Evolutionary conservation across 2,329 filamentous ascomycete species (phyloP).

Genomic region (Cercospora brassicicola): DNA sequence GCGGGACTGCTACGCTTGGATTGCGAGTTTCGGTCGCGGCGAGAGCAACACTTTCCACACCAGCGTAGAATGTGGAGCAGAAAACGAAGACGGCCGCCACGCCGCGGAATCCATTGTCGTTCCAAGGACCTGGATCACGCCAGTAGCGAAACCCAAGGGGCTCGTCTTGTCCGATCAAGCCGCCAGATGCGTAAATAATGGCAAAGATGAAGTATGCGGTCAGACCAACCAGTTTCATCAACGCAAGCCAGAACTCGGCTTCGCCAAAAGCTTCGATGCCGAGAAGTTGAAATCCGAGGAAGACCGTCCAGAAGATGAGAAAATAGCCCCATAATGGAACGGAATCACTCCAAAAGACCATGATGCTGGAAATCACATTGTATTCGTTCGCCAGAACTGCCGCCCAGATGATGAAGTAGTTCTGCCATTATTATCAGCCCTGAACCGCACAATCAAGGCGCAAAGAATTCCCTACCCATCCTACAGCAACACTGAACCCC

Average conservation of each 20-base stretch:
- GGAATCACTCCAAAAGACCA: conserved; percentile 64
- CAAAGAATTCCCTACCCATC: conserved; percentile 49
- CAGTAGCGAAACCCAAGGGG: conserved; percentile 39
- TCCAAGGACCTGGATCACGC: conserved; percentile 44
- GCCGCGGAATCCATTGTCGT: conserved; percentile 43
- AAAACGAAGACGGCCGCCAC: conserved; percentile 48
- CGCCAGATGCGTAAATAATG: conserved; percentile 42
- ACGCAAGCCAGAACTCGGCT: conserved; percentile 49
- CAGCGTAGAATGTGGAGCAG: conserved; percentile 51
- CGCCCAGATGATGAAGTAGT: conserved; percentile 69
- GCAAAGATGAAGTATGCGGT: conserved; percentile 45
- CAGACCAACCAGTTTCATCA: conserved; percentile 43
- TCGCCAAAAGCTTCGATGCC: conserved; percentile 47
- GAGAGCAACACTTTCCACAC: conserved; percentile 55
- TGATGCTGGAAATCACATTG: conserved; percentile 66
- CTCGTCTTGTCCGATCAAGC: conserved; percentile 33
- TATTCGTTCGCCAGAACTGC: conserved; percentile 69
- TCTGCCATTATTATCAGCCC: conserved; percentile 35
- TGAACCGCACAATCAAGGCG: background rate
- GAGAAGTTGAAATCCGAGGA: conserved; percentile 43
- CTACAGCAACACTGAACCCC: conserved; percentile 66
- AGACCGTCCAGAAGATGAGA: conserved; percentile 45
- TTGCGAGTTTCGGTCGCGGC: conserved; percentile 55
- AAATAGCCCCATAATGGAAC: conserved; percentile 46
- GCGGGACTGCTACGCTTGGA: conserved; percentile 47